Conservation (phyloP, 163 green algal genomes). For the Trebouxiophyceae sp. region DNA sequence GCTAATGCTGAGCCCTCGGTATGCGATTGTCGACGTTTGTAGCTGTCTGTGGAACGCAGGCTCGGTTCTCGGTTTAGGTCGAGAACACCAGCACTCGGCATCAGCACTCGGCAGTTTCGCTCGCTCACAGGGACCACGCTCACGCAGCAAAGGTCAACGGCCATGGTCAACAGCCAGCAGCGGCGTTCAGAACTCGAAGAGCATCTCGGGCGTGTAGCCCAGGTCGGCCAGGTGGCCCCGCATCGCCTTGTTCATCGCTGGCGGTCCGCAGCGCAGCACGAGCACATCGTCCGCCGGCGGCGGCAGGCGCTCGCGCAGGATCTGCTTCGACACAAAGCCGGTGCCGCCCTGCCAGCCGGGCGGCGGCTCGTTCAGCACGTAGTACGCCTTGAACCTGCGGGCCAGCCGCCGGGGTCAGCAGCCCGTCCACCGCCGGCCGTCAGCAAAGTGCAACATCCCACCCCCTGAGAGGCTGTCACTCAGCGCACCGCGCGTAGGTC, state of each 20-base stretch:
- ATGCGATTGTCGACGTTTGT: no score
- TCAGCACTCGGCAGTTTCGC: no score
- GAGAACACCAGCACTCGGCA: no score
- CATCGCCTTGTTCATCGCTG: conserved; percentile 79
- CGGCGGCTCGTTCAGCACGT: conserved; percentile 71
- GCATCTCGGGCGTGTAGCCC: conserved; percentile 53
- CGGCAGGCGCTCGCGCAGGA: conserved; percentile 63
- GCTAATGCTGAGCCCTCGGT: no score
- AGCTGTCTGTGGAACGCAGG: no score
- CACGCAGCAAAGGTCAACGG: no score
- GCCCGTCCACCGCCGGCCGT: no score
- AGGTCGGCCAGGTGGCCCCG: conserved; percentile 53
- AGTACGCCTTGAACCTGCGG: conserved; percentile 40
- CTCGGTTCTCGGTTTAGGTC: no score
- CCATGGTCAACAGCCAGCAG: no score
- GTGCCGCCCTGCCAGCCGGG: conserved; percentile 53
- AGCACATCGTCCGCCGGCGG: conserved; percentile 43
- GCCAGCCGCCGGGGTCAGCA: no score
- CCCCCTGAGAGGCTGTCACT: conserved; percentile 2
- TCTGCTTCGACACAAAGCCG: conserved; percentile 73
- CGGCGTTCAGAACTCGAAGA: conserved; percentile 90
- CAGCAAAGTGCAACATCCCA: no score
- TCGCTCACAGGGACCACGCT: no score
- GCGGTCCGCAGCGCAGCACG: conserved; percentile 71
- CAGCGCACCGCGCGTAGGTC: conserved; percentile 29